These are phyloP conservation scores for Apiotrichum mycotoxinovorans DNA, from an alignment of 1,284 basidiomycete genomes.

Conservation along the genomic window DNA sequence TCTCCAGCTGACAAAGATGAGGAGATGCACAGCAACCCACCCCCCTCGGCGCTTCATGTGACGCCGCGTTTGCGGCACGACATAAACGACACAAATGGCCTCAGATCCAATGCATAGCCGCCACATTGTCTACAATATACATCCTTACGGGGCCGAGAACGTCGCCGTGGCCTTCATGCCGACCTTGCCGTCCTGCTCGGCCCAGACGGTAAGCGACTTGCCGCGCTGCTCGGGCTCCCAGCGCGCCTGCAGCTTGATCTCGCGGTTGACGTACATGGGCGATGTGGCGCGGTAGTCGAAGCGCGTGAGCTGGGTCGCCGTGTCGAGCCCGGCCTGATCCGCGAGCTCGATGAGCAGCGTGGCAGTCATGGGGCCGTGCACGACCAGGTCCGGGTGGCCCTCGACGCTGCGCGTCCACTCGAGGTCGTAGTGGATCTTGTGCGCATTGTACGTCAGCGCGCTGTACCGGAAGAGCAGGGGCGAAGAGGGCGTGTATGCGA, in stretches of 20 bases:
- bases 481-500: conserved; percentile 63
- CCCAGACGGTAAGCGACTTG: conserved; percentile 54
- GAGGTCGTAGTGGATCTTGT: conserved; percentile 48
- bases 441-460: conserved; percentile 62
- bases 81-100: too few relatives aligned
- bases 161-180: conserved; percentile 62
- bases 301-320: conserved; percentile 45
- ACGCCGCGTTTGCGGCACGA: too few relatives aligned
- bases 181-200: conserved; percentile 59
- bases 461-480: conserved; percentile 78
- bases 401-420: conserved; percentile 64
- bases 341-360: conserved; percentile 68
- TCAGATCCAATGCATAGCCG: too few relatives aligned
- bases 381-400: conserved; percentile 72
- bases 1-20: too few relatives aligned
- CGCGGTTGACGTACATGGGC: conserved; percentile 64
- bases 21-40: too few relatives aligned
- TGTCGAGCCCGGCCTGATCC: conserved; percentile 23
- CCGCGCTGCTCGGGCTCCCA: conserved; percentile 43
- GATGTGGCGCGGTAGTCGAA: conserved; percentile 74
- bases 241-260: conserved; percentile 57
- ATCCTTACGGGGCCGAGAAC: conserved; percentile 1
- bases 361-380: conserved; percentile 76
- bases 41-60: too few relatives aligned
- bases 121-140: background rate